phyloP scores from a whole-genome alignment of 164 flowering plant genomes.

The Nelumbo lutea region DNA sequence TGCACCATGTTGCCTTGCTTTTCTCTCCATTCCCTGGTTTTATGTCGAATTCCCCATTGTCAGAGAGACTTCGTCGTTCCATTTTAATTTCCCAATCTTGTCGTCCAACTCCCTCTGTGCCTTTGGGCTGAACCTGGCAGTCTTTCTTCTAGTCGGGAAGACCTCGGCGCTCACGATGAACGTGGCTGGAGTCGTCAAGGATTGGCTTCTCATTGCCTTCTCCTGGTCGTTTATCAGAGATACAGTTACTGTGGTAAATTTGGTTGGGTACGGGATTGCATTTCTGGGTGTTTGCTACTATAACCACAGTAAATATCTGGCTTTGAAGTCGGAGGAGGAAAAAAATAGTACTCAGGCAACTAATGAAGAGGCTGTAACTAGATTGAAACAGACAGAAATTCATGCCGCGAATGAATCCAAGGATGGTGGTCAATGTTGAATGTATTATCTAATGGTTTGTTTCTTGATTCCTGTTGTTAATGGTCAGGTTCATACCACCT shows the following conservation, averaged over 20 bases:
- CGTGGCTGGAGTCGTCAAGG: slow-evolving; percentile 29
- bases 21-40: neutral
- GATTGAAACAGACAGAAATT: too few species aligned
- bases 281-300: slow-evolving; percentile 27
- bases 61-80: neutral
- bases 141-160: neutral
- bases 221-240: slow-evolving; percentile 26
- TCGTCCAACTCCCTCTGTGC: neutral
- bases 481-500: too few species aligned
- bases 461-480: too few species aligned
- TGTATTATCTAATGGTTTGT: too few species aligned
- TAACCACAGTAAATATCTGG: slow-evolving; percentile 21
- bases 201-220: slow-evolving; percentile 27
- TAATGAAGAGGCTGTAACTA: slow-evolving; percentile 19
- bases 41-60: neutral
- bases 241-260: slow-evolving; percentile 23
- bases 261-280: slow-evolving; percentile 28
- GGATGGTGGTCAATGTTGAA: too few species aligned
- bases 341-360: slow-evolving; percentile 11
- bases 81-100: neutral
- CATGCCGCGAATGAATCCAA: too few species aligned
- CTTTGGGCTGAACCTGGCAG: neutral
- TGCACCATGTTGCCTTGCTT: neutral
- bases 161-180: slow-evolving; percentile 25
- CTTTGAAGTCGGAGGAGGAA: slow-evolving; percentile 26